These are phyloP conservation scores for Ustilago cynodontis DNA, from an alignment of 1,284 basidiomycete species.

Conservation along the genomic window DNA sequence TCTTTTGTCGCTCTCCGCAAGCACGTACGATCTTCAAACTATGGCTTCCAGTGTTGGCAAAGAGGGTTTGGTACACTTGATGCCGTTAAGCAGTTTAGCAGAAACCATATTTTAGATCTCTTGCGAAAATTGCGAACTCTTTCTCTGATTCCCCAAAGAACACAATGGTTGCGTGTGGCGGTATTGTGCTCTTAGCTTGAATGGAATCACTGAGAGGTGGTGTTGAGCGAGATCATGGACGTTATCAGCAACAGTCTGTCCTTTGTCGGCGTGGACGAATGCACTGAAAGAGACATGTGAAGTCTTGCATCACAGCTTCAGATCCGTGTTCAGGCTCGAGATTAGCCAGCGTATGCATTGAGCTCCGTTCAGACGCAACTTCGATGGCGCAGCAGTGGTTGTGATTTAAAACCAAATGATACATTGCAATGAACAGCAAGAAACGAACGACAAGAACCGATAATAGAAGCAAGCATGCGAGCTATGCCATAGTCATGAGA, in stretches of 20 bases:
- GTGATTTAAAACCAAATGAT: constrained; percentile 13
- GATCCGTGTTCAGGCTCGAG: too few species aligned
- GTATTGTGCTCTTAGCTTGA: background rate
- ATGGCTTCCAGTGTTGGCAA: background rate
- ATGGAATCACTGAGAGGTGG: too few species aligned
- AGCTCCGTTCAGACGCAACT: too few species aligned
- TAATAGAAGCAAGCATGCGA: background rate
- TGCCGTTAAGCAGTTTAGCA: background rate
- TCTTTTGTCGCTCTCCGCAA: background rate
- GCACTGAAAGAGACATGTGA: too few species aligned
- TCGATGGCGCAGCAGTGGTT: too few species aligned
- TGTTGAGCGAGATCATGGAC: too few species aligned
- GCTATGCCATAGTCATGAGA: background rate
- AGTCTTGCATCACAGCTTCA: too few species aligned
- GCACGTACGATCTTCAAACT: background rate
- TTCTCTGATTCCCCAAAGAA: background rate
- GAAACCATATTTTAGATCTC: background rate
- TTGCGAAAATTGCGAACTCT: constrained; percentile 3
- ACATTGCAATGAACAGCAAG: constrained; percentile 17
- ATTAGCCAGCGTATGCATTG: too few species aligned
- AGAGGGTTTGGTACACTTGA: background rate
- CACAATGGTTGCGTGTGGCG: background rate
- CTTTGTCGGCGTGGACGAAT: too few species aligned
- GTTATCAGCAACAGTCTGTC: too few species aligned
- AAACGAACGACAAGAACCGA: constrained; percentile 2